A percentile compares a stretch with the other conserved stretches of the same genome.
phyloP scores from a whole-genome alignment of 306 rosid genomes.

The Hylodesmum podocarpum region DNA sequence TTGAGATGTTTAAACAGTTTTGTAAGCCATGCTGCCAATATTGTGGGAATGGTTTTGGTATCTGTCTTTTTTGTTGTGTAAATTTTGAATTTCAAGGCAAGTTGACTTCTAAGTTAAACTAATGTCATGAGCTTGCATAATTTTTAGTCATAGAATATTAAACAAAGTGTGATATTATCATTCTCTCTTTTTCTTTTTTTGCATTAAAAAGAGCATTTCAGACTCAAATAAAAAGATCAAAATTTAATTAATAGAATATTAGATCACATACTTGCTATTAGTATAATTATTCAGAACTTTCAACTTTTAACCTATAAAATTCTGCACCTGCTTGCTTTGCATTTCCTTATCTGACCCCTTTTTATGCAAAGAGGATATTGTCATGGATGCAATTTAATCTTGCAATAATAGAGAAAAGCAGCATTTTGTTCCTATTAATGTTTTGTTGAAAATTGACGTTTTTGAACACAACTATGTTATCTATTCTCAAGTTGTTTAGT shows the following conservation, averaged over 20 bases:
- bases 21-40: neutral
- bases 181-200: neutral
- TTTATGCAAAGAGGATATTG: neutral
- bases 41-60: neutral
- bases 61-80: neutral
- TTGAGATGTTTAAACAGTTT: constrained; percentile 2
- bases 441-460: neutral
- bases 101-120: neutral
- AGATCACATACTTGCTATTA: too few species aligned
- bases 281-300: neutral
- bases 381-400: neutral
- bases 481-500: neutral
- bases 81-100: neutral
- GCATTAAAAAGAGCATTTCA: neutral
- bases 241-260: too few species aligned
- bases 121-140: neutral
- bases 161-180: too few species aligned
- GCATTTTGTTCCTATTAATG: neutral
- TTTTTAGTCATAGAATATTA: constrained; percentile 5
- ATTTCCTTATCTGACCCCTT: neutral
- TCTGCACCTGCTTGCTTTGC: neutral
- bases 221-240: too few species aligned
- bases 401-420: neutral
- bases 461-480: neutral
- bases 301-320: neutral